A percentile compares a stretch with the other conserved stretches of the same genome.
phyloP scores from a whole-genome alignment of 2,329 filamentous ascomycete species.

The Scytalidium lignicola region DNA sequence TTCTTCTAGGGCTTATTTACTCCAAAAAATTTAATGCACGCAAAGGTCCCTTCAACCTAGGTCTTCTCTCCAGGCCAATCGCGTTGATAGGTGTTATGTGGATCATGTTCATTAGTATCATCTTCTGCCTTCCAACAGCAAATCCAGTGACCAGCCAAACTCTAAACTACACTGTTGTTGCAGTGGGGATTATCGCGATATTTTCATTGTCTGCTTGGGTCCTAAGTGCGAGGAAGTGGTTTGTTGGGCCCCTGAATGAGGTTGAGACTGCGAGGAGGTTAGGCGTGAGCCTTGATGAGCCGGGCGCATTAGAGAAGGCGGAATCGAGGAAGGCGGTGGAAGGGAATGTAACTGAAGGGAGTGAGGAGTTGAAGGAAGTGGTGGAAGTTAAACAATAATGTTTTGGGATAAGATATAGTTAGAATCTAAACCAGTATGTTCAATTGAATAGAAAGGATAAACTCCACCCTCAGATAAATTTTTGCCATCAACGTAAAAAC shows the following conservation, averaged over 20 bases:
- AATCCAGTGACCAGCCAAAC: constrained; percentile 53
- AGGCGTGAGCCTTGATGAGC: constrained; percentile 38
- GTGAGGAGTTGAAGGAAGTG: not conserved
- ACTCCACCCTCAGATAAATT: too few relatives aligned
- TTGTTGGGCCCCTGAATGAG: constrained; percentile 49
- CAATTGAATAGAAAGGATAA: too few relatives aligned
- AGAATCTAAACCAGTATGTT: too few relatives aligned
- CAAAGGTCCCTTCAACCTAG: constrained; percentile 52
- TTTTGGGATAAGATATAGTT: too few relatives aligned
- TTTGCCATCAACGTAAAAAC: too few relatives aligned
- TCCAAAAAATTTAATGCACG: constrained; percentile 40
- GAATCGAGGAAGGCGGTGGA: not conserved
- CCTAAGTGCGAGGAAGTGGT: constrained; percentile 49
- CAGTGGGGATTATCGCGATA: constrained; percentile 50
- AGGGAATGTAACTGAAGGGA: not conserved
- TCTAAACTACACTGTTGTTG: constrained; percentile 54
- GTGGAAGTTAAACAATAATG: too few relatives aligned
- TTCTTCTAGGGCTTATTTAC: constrained; percentile 49
- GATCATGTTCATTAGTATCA: constrained; percentile 50
- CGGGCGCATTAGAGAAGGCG: constrained; percentile 18
- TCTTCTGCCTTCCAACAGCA: constrained; percentile 51
- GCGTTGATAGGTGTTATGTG: constrained; percentile 43
- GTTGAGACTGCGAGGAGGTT: constrained; percentile 43
- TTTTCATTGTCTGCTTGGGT: constrained; percentile 44
- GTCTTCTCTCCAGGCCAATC: constrained; percentile 38